These are phyloP conservation scores for Gloeopeniophorella convolvens DNA, from an alignment of 768 basidiomycete species.

Conservation along the genomic window DNA sequence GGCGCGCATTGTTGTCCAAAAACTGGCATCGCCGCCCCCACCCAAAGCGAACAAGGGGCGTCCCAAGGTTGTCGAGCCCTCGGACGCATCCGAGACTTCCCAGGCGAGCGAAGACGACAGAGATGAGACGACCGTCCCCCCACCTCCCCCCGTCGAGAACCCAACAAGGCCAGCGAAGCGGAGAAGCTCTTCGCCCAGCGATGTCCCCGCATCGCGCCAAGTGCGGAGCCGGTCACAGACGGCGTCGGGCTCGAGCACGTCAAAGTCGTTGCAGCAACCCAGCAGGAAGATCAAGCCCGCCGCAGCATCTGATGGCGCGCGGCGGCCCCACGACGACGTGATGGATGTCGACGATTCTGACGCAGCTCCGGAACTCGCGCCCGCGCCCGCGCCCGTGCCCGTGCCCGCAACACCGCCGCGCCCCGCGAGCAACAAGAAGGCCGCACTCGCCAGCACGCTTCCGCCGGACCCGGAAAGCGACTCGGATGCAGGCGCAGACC, in stretches of 20 bases:
- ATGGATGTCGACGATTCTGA: slow-evolving; percentile 10
- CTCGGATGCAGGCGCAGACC: neutral
- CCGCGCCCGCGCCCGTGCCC: too few species aligned
- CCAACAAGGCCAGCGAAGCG: neutral
- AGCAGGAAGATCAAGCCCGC: neutral
- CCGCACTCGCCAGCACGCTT: neutral
- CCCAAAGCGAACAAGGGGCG: slow-evolving; percentile 9
- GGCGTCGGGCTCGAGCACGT: slow-evolving; percentile 1
- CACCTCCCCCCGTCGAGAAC: neutral
- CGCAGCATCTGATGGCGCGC: neutral
- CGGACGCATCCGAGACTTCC: too few species aligned
- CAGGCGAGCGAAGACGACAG: neutral
- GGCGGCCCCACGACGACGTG: neutral
- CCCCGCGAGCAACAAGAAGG: neutral
- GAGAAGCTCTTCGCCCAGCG: neutral
- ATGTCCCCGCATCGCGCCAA: neutral
- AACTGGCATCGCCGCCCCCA: slow-evolving; percentile 17
- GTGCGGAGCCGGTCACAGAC: neutral
- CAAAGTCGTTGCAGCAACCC: neutral
- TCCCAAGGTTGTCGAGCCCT: too few species aligned
- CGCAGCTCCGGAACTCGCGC: neutral
- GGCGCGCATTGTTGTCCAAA: slow-evolving; percentile 7
- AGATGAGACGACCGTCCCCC: neutral
- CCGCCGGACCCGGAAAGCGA: neutral
- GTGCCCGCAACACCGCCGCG: neutral